Percentiles rank a stretch among this genome's conserved stretches.
Evolutionary conservation across 352 stramenopile genomes (phyloP).

Genomic region (Globisporangium lucens): DNA sequence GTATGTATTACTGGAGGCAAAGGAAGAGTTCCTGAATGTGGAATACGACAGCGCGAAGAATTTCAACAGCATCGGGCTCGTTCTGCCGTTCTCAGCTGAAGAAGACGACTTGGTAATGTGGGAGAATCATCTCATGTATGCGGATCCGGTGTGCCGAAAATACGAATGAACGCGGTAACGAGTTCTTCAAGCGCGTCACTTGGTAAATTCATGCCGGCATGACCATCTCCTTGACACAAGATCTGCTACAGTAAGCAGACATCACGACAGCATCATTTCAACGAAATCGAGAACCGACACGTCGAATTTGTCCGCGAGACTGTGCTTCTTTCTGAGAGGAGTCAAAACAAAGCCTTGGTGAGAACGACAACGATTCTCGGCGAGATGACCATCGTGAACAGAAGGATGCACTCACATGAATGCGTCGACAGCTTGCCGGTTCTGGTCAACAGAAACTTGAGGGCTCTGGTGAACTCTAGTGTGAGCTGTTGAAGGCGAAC

Average conservation of each 20-base stretch:
- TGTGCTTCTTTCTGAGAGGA: constrained; percentile 35
- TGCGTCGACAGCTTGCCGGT: constrained; percentile 14
- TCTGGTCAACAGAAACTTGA: constrained; percentile 5
- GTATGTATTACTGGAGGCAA: constrained; percentile 53
- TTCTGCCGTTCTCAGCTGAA: constrained; percentile 77
- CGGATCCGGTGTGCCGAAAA: constrained; percentile 83
- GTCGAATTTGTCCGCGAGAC: constrained; percentile 46
- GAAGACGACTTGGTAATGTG: constrained; percentile 84
- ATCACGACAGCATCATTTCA: constrained; percentile 57
- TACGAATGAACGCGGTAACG: constrained; percentile 47
- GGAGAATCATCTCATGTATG: constrained; percentile 77
- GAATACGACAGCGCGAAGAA: constrained; percentile 85
- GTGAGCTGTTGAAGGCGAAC: neutral
- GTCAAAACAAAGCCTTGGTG: neutral
- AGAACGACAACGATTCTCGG: neutral
- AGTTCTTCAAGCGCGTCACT: constrained; percentile 1
- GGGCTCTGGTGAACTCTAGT: neutral
- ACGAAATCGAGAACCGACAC: constrained; percentile 58
- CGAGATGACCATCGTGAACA: neutral
- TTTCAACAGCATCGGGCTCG: constrained; percentile 80
- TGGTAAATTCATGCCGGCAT: neutral
- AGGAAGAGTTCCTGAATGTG: constrained; percentile 73
- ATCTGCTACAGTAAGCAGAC: neutral
- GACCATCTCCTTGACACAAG: neutral
- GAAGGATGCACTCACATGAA: constrained; percentile 30